Evolutionary conservation across 306 rosid genomes (phyloP).

Genomic region (Parietaria judaica): DNA sequence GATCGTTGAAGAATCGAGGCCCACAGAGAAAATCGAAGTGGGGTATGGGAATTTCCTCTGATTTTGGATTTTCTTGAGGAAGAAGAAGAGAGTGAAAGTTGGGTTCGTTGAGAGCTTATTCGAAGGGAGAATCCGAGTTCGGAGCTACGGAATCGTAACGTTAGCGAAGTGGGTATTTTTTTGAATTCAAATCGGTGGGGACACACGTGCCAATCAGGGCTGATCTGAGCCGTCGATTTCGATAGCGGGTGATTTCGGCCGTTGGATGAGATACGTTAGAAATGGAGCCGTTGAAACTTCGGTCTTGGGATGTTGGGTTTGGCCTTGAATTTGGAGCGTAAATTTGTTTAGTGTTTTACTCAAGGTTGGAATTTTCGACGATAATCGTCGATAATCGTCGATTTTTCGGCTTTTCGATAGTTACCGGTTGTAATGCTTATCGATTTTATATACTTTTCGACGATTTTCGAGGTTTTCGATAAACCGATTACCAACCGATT

Average conservation of each 20-base stretch:
- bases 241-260: neutral
- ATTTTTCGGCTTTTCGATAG: too few species aligned
- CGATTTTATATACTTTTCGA: too few species aligned
- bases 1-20: neutral
- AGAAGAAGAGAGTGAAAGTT: neutral
- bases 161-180: conserved; percentile 22
- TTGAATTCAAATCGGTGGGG: conserved; percentile 48
- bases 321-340: neutral
- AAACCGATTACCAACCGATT: too few species aligned
- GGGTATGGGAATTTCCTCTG: neutral
- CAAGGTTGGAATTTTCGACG: too few species aligned
- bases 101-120: neutral
- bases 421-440: too few species aligned
- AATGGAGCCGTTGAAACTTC: conserved; percentile 1
- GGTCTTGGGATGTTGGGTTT: conserved; percentile 5
- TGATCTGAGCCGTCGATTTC: conserved; percentile 4
- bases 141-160: conserved; percentile 32
- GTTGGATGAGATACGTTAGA: conserved; percentile 1
- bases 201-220: conserved; percentile 9
- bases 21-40: conserved; percentile 9
- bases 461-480: too few species aligned
- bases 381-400: too few species aligned
- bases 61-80: neutral
- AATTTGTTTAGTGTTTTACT: too few species aligned
- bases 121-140: neutral